A percentile compares a stretch with the other conserved stretches of the same genome.
Conservation (phyloP, 2,329 filamentous ascomycete genomes). For the Xylaria sp. region DNA sequence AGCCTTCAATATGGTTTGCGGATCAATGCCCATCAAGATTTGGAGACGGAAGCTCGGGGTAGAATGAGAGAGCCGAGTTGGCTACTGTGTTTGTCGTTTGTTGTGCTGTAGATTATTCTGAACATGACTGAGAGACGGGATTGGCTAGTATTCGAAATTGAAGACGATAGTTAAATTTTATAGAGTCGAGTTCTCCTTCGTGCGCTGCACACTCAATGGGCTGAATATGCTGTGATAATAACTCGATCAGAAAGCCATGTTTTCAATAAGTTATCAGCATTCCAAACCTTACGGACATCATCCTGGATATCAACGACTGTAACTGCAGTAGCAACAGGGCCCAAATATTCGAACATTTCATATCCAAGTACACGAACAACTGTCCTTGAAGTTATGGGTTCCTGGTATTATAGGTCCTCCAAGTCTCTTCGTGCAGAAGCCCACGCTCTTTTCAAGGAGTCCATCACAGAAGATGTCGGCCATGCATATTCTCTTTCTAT, state of each 20-base stretch:
- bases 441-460: not conserved
- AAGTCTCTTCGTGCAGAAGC: not conserved
- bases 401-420: not conserved
- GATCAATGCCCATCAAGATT: slow-evolving; percentile 10
- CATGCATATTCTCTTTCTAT: slow-evolving; percentile 14
- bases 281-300: not conserved
- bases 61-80: not conserved
- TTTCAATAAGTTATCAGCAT: not conserved
- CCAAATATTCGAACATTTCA: no score
- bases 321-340: no score
- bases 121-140: not conserved
- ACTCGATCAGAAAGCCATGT: not conserved
- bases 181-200: not conserved
- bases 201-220: not conserved
- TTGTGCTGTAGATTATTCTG: not conserved
- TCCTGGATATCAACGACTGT: no score
- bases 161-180: not conserved
- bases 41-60: slow-evolving; percentile 3
- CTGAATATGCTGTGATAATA: not conserved
- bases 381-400: not conserved
- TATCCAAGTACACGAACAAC: no score
- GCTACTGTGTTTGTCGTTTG: not conserved
- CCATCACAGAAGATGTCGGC: slow-evolving; percentile 5
- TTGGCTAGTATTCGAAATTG: not conserved
- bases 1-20: slow-evolving; percentile 12